Evolutionary conservation across 2,329 filamentous ascomycete genomes (phyloP).

Genomic region (Xylariaceae sp.): DNA sequence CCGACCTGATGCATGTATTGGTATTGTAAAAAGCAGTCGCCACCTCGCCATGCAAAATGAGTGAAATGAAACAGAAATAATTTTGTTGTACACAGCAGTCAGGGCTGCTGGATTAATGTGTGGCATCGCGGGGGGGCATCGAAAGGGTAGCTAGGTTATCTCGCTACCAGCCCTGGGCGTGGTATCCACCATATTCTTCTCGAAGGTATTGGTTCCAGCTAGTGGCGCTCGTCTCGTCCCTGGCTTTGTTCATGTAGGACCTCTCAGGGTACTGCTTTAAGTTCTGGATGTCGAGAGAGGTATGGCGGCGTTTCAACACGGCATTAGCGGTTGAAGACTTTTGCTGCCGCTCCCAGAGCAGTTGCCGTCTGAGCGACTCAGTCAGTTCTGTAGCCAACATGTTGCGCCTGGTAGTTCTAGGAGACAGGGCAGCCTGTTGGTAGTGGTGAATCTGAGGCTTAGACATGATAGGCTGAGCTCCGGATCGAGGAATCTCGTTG

Average conservation of each 20-base stretch:
- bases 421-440: constrained; percentile 77
- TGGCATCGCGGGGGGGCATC: constrained; percentile 10
- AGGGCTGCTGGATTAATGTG: constrained; percentile 20
- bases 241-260: constrained; percentile 57
- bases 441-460: constrained; percentile 59
- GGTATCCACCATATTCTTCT: constrained; percentile 79
- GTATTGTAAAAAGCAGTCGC: constrained; percentile 32
- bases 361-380: constrained; percentile 84
- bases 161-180: constrained; percentile 77
- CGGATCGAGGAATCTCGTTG: constrained; percentile 63
- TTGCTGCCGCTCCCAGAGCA: constrained; percentile 93
- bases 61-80: constrained; percentile 22
- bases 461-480: constrained; percentile 74
- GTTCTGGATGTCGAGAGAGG: constrained; percentile 86
- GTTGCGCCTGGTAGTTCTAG: constrained; percentile 85
- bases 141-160: constrained; percentile 2
- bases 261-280: constrained; percentile 77
- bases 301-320: constrained; percentile 85
- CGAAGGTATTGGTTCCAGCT: constrained; percentile 87
- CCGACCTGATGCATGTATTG: constrained; percentile 33
- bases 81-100: constrained; percentile 30
- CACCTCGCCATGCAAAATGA: constrained; percentile 33
- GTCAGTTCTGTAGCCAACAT: constrained; percentile 96
- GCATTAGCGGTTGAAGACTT: constrained; percentile 87
- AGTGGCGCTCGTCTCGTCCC: constrained; percentile 60